These are phyloP conservation scores for Bertia moriformis DNA, from an alignment of 2,329 filamentous ascomycete genomes.

Conservation along the genomic window DNA sequence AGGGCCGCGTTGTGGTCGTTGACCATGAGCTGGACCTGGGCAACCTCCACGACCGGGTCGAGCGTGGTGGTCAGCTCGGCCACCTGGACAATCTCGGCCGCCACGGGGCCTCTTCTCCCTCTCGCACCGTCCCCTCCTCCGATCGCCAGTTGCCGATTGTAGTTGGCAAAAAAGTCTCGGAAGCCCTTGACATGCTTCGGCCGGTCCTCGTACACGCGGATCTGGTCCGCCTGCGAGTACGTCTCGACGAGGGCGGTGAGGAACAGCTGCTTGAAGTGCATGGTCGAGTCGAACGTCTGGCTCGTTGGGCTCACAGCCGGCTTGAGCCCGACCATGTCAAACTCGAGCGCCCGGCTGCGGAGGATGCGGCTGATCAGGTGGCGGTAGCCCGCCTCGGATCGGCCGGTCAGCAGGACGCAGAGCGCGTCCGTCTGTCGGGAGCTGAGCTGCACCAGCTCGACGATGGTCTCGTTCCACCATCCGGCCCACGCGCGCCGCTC, in stretches of 20 bases:
- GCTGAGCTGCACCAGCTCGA: conserved; percentile 65
- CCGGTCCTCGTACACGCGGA: conserved; percentile 60
- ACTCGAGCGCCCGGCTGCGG: conserved; percentile 62
- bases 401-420: conserved; percentile 74
- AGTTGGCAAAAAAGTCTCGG: conserved; percentile 65
- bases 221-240: conserved; percentile 68
- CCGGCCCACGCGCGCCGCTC: conserved; percentile 74
- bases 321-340: conserved; percentile 80
- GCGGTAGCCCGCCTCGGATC: conserved; percentile 63
- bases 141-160: conserved; percentile 52
- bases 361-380: conserved; percentile 72
- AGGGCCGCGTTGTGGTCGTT: conserved; percentile 67
- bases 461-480: conserved; percentile 93
- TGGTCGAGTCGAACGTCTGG: conserved; percentile 67
- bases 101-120: conserved; percentile 49
- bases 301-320: conserved; percentile 68
- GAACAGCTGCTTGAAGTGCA: conserved; percentile 83
- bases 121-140: conserved; percentile 29
- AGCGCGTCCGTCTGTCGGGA: conserved; percentile 74
- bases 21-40: conserved; percentile 77
- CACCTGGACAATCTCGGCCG: conserved; percentile 74
- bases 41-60: conserved; percentile 65
- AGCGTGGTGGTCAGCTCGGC: conserved; percentile 60
- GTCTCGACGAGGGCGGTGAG: conserved; percentile 71
- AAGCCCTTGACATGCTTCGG: conserved; percentile 64